These are phyloP conservation scores for Tuber brumale DNA, from an alignment of 495 filamentous ascomycete genomes.

Conservation along the genomic window DNA sequence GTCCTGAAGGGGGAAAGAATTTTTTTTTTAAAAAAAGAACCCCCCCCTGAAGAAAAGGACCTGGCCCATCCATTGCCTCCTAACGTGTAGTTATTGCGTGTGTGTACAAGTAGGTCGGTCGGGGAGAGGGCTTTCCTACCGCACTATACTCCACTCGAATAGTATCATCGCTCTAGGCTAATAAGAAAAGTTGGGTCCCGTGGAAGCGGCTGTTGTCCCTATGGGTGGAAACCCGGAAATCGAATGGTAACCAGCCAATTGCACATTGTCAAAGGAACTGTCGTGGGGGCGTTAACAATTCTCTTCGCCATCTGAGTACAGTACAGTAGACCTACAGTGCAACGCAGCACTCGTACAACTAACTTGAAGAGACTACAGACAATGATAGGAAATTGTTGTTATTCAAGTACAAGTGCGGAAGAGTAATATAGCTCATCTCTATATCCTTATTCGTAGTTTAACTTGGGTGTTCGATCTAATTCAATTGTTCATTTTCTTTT, in stretches of 20 bases:
- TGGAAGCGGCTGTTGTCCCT: conserved; percentile 21
- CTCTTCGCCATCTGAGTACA: background rate
- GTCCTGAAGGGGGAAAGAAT: background rate
- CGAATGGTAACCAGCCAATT: conserved; percentile 20
- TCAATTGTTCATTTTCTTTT: background rate
- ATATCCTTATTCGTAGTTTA: background rate
- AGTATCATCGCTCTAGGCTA: background rate
- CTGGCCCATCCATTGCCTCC: background rate
- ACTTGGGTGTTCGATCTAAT: background rate
- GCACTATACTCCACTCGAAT: background rate
- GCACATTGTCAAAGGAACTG: conserved; percentile 22
- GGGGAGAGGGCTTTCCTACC: background rate
- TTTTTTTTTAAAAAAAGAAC: background rate
- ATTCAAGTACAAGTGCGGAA: background rate
- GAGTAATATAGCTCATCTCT: background rate
- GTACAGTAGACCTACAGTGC: too few species aligned
- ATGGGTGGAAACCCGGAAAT: conserved; percentile 17
- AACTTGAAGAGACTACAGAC: background rate
- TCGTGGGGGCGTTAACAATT: conserved; percentile 23
- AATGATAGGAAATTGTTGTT: background rate
- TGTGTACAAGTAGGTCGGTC: background rate
- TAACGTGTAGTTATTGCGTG: background rate
- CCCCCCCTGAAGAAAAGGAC: background rate
- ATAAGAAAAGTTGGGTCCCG: background rate
- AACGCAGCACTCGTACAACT: background rate